Conservation (phyloP, 2,329 filamentous ascomycete genomes). For the Pestalotiopsis sp. region DNA sequence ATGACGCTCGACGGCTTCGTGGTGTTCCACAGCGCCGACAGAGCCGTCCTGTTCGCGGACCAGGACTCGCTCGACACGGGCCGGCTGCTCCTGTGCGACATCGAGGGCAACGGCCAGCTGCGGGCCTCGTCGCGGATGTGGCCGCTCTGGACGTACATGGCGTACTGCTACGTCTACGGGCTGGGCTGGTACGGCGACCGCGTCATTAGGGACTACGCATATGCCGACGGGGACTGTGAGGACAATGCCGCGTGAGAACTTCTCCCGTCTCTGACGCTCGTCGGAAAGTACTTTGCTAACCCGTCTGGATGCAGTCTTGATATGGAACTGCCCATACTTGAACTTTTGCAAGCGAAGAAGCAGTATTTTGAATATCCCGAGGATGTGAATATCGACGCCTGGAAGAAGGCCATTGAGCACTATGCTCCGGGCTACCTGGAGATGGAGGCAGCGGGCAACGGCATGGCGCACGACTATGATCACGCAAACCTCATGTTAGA, state of each 20-base stretch:
- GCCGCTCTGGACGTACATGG: not conserved
- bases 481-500: not conserved
- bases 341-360: not conserved
- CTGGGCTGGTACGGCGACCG: not conserved
- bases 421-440: not conserved
- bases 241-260: not conserved
- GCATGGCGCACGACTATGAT: not conserved
- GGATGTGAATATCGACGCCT: not conserved
- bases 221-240: not conserved
- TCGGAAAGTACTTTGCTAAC: not conserved
- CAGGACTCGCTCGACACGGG: not conserved
- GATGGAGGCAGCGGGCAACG: not conserved
- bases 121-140: not conserved
- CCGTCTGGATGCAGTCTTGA: not conserved
- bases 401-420: not conserved
- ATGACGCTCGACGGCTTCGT: not conserved
- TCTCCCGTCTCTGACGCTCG: not conserved
- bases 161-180: not conserved
- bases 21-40: not conserved
- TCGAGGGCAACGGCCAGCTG: not conserved
- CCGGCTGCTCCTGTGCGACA: not conserved
- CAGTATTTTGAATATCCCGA: not conserved
- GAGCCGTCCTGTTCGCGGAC: not conserved
- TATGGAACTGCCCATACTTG: not conserved
- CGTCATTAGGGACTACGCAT: not conserved